Evolutionary conservation across 2,329 filamentous ascomycete genomes (phyloP).

Genomic region (Microdochium paspali): DNA sequence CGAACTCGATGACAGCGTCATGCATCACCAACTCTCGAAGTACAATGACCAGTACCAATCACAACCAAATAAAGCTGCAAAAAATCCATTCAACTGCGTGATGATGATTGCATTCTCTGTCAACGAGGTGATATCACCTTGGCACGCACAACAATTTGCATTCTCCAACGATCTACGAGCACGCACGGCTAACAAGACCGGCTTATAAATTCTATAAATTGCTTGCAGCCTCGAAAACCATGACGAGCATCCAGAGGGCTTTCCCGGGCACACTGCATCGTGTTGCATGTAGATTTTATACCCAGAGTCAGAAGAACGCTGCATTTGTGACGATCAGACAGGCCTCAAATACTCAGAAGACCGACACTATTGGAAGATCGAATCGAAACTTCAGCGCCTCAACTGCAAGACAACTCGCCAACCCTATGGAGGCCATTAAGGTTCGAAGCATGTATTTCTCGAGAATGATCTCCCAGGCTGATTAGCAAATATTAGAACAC

Average conservation of each 20-base stretch:
- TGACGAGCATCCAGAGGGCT: too few relatives aligned
- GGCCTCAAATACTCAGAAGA: neutral
- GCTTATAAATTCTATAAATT: too few relatives aligned
- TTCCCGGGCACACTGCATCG: too few relatives aligned
- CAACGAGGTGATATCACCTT: too few relatives aligned
- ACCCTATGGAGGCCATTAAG: conserved; percentile 12
- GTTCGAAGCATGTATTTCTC: conserved; percentile 4
- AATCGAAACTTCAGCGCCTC: conserved; percentile 2
- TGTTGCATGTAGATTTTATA: too few relatives aligned
- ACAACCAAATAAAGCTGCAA: neutral
- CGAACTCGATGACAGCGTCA: neutral
- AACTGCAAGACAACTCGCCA: neutral
- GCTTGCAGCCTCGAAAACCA: too few relatives aligned
- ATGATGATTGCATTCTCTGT: neutral
- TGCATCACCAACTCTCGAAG: neutral
- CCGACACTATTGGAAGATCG: neutral
- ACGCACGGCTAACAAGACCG: too few relatives aligned
- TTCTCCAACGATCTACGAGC: too few relatives aligned
- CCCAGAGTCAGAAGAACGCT: too few relatives aligned
- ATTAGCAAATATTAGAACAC: conserved; percentile 22
- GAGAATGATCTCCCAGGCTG: neutral
- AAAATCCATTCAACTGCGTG: neutral
- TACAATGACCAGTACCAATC: neutral
- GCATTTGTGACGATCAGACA: neutral
- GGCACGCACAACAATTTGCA: too few relatives aligned